Percentiles rank a stretch among this genome's conserved stretches.
phyloP scores from a whole-genome alignment of 495 filamentous ascomycete genomes.

The Podospora sp. region DNA sequence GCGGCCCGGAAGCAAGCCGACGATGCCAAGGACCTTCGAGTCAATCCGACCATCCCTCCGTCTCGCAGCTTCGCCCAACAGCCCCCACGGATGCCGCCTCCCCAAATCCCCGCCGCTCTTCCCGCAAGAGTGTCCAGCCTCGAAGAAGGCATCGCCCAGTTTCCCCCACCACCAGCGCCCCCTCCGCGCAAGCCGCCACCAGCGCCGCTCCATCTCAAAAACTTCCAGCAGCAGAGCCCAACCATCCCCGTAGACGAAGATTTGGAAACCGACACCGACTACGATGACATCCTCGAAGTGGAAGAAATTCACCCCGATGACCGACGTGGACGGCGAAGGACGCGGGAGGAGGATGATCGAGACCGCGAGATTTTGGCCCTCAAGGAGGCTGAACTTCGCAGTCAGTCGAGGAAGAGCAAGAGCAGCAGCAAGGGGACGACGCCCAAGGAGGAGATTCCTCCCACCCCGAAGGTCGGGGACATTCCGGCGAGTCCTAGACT shows the following conservation, averaged over 20 bases:
- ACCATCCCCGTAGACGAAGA: conserved; percentile 53
- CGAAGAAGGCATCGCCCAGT: conserved; percentile 49
- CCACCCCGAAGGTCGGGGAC: conserved; percentile 19
- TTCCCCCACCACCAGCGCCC: conserved; percentile 52
- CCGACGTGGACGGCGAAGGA: conserved; percentile 79
- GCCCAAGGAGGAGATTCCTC: conserved; percentile 35
- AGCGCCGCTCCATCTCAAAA: conserved; percentile 74
- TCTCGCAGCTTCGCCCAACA: conserved; percentile 52
- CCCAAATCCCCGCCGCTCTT: conserved; percentile 42
- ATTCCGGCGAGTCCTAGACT: conserved; percentile 39
- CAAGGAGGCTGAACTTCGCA: conserved; percentile 65
- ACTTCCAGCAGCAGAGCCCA: conserved; percentile 45
- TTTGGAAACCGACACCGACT: conserved; percentile 77
- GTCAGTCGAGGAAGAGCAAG: conserved; percentile 65
- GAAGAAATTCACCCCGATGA: conserved; percentile 58
- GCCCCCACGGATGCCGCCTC: conserved; percentile 48
- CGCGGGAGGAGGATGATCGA: conserved; percentile 83
- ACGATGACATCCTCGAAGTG: conserved; percentile 72
- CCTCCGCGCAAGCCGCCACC: conserved; percentile 80
- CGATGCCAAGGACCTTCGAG: conserved; percentile 45
- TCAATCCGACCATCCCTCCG: conserved; percentile 48
- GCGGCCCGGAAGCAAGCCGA: conserved; percentile 45
- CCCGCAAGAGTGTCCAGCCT: conserved; percentile 47
- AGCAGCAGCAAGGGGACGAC: conserved; percentile 49
- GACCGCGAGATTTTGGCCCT: conserved; percentile 68